A percentile compares a stretch with the other conserved stretches of the same genome.
Conservation (phyloP, 306 rosid genomes). For the Fragaria ananassa region DNA sequence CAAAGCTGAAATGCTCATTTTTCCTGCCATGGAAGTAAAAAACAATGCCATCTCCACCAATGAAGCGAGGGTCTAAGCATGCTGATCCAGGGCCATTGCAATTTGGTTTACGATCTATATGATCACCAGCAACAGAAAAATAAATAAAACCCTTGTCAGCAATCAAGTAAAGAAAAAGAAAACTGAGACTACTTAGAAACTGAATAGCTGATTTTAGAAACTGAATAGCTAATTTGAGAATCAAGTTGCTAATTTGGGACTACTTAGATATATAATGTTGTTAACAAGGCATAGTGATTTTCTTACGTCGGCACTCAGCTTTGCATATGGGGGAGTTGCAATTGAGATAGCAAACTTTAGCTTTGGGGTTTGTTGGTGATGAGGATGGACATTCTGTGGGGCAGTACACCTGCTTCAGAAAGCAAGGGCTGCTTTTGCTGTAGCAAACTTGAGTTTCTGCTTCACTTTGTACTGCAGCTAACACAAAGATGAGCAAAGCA, state of each 20-base stretch:
- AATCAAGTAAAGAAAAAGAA: background rate
- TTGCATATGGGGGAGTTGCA: constrained; percentile 67
- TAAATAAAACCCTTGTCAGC: background rate
- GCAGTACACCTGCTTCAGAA: constrained; percentile 37
- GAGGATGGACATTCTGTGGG: constrained; percentile 59
- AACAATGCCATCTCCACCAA: background rate
- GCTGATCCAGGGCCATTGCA: background rate
- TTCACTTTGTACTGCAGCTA: constrained; percentile 31
- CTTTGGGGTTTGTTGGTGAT: constrained; percentile 45
- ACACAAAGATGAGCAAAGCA: constrained; percentile 33
- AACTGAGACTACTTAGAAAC: background rate
- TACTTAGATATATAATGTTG: background rate
- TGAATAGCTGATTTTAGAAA: background rate
- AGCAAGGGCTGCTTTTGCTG: background rate
- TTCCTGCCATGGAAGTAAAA: background rate
- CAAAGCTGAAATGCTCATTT: background rate
- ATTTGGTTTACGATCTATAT: background rate
- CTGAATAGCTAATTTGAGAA: background rate
- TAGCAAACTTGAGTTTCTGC: constrained; percentile 33
- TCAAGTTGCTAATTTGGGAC: background rate
- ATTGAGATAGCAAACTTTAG: constrained; percentile 66
- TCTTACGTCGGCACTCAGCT: constrained; percentile 51
- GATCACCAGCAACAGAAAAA: background rate
- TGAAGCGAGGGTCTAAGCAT: background rate
- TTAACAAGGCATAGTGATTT: background rate